These are phyloP conservation scores for Ustilago hordei DNA, from an alignment of 1,284 basidiomycete species.

Conservation along the genomic window DNA sequence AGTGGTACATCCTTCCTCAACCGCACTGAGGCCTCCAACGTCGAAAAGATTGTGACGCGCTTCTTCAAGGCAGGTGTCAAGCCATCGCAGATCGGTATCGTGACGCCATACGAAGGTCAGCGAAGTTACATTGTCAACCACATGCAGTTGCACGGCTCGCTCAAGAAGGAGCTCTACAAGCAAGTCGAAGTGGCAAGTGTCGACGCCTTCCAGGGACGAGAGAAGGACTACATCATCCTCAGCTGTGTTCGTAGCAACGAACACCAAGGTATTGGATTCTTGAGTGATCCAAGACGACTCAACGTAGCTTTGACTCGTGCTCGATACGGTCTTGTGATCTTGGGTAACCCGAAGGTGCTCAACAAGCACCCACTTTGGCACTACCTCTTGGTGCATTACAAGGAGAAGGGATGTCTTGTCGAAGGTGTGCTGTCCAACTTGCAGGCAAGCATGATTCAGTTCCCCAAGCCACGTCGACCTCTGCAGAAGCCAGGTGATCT, in stretches of 20 bases:
- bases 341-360: conserved; percentile 97
- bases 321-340: conserved; percentile 96
- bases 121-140: conserved; percentile 98
- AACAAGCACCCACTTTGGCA: conserved; percentile 94
- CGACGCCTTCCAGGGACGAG: conserved; percentile 98
- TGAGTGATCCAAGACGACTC: conserved; percentile 95
- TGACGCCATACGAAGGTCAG: conserved; percentile 99
- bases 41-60: conserved; percentile 99
- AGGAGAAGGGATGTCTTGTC: conserved; percentile 92
- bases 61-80: conserved; percentile 99
- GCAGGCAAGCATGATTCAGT: conserved; percentile 98
- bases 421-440: conserved; percentile 96
- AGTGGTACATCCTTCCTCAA: conserved; percentile 99
- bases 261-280: conserved; percentile 98
- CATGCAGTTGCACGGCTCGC: conserved; percentile 97
- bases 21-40: conserved; percentile 97
- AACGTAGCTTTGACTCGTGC: conserved; percentile 98
- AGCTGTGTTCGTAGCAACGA: conserved; percentile 99
- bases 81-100: conserved; percentile 94
- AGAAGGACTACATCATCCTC: conserved; percentile 99
- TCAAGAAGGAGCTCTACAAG: conserved; percentile 99
- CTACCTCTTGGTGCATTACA: conserved; percentile 97
- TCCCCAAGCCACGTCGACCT: conserved; percentile 71
- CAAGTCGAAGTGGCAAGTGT: conserved; percentile 99
- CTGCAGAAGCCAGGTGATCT: conserved; percentile 65